Percentiles rank a stretch among this genome's conserved stretches.
Evolutionary conservation across 2,329 filamentous ascomycete genomes (phyloP).

Genomic region (Epicoccum sorghinum): DNA sequence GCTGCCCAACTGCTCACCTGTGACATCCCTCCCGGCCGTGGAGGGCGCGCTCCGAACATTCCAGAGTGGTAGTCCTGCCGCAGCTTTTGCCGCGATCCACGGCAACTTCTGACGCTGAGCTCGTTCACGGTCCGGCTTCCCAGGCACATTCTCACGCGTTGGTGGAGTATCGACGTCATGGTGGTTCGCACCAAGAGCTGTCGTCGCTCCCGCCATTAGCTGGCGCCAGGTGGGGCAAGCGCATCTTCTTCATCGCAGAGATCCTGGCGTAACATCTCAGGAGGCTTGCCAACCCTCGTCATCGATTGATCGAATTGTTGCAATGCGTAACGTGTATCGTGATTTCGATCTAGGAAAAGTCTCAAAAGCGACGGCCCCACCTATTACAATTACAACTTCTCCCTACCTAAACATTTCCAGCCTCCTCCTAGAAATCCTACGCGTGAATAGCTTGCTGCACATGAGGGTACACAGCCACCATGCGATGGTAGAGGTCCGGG

Average conservation of each 20-base stretch:
- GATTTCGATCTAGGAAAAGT: constrained; percentile 10
- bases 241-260: constrained; percentile 5
- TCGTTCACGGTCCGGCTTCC: constrained; percentile 18
- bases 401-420: not conserved
- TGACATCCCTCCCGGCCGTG: constrained; percentile 36
- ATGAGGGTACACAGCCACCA: constrained; percentile 82
- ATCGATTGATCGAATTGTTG: constrained; percentile 16
- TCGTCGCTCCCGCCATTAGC: constrained; percentile 30
- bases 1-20: constrained; percentile 24
- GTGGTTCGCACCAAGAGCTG: constrained; percentile 22
- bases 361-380: constrained; percentile 13
- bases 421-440: constrained; percentile 13
- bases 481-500: constrained; percentile 77
- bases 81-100: constrained; percentile 1
- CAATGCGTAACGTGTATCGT: constrained; percentile 14
- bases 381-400: constrained; percentile 1
- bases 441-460: constrained; percentile 79
- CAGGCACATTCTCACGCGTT: constrained; percentile 12
- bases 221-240: constrained; percentile 32
- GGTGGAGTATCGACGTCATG: constrained; percentile 31
- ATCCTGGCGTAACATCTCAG: constrained; percentile 10
- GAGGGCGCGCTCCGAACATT: constrained; percentile 19
- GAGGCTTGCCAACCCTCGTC: constrained; percentile 13
- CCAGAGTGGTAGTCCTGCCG: constrained; percentile 12
- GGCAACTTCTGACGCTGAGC: constrained; percentile 13